Evolutionary conservation across 495 filamentous ascomycete species (phyloP).

Genomic region (Rusavskia elegans): DNA sequence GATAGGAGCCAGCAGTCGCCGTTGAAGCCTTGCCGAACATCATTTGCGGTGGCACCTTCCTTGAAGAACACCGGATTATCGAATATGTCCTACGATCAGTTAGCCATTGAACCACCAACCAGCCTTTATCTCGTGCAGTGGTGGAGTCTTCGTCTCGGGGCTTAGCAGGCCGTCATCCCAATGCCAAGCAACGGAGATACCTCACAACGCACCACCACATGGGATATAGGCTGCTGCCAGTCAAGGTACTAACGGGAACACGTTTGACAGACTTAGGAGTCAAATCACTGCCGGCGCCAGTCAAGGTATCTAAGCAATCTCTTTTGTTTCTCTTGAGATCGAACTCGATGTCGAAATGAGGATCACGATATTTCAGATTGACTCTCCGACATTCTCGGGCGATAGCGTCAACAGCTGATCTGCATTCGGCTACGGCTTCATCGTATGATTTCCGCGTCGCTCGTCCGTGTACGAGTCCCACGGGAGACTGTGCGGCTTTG

Average conservation of each 20-base stretch:
- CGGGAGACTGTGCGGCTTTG: constrained; percentile 36
- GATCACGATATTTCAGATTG: constrained; percentile 83
- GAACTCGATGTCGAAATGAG: constrained; percentile 73
- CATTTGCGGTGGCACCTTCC: constrained; percentile 67
- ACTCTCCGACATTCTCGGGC: constrained; percentile 65
- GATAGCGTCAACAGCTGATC: constrained; percentile 63
- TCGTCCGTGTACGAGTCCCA: constrained; percentile 34
- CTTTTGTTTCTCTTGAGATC: constrained; percentile 49
- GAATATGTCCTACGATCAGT: constrained; percentile 56
- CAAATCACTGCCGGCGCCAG: constrained; percentile 26
- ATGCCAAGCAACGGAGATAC: too few relatives aligned
- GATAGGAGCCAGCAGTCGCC: constrained; percentile 92
- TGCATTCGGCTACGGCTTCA: constrained; percentile 53
- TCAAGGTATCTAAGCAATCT: constrained; percentile 49
- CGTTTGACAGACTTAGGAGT: constrained; percentile 47
- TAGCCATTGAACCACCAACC: not conserved
- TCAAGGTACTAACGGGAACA: constrained; percentile 29
- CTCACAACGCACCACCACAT: not conserved
- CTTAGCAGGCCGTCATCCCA: too few relatives aligned
- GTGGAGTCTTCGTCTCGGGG: too few relatives aligned
- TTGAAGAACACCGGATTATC: constrained; percentile 74
- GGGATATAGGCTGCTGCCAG: not conserved
- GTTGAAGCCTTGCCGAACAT: constrained; percentile 62
- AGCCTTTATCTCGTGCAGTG: too few relatives aligned
- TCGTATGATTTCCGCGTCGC: constrained; percentile 52